Percentiles rank a stretch among this genome's conserved stretches.
Evolutionary conservation across 768 basidiomycete genomes (phyloP).

Genomic region (Pulveroboletus sp.): DNA sequence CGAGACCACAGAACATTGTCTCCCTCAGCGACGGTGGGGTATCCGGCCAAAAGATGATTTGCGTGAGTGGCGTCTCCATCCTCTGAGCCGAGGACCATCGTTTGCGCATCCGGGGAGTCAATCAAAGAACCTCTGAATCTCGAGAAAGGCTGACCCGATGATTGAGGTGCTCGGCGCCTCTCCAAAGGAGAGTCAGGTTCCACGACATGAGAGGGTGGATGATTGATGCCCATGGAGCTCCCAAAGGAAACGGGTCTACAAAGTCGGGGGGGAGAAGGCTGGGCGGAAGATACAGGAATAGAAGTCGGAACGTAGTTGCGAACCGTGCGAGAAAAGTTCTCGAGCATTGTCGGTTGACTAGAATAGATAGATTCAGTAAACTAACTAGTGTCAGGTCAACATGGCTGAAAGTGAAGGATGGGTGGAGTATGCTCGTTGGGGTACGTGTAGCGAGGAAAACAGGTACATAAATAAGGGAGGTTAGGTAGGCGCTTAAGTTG

Average conservation of each 20-base stretch:
- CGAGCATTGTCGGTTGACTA: constrained; percentile 48
- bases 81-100: constrained; percentile 15
- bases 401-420: not conserved
- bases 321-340: constrained; percentile 48
- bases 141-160: constrained; percentile 8
- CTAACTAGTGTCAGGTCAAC: not conserved
- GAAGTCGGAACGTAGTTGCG: constrained; percentile 52
- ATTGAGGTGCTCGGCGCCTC: constrained; percentile 8
- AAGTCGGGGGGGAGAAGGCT: constrained; percentile 46
- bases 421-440: not conserved
- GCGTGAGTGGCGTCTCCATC: constrained; percentile 18
- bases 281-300: constrained; percentile 44
- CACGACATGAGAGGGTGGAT: constrained; percentile 4
- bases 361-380: constrained; percentile 13
- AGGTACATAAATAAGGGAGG: constrained; percentile 11
- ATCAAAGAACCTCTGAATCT: constrained; percentile 1
- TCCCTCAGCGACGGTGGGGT: constrained; percentile 29
- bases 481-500: constrained; percentile 1
- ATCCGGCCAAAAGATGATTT: constrained; percentile 18
- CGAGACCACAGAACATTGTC: constrained; percentile 32
- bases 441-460: constrained; percentile 16
- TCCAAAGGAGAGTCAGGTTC: constrained; percentile 9
- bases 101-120: constrained; percentile 15
- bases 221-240: constrained; percentile 33
- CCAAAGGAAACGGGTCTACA: constrained; percentile 48